phyloP scores from a whole-genome alignment of 1,139 yeast genomes.

The Protomyces gravidus region DNA sequence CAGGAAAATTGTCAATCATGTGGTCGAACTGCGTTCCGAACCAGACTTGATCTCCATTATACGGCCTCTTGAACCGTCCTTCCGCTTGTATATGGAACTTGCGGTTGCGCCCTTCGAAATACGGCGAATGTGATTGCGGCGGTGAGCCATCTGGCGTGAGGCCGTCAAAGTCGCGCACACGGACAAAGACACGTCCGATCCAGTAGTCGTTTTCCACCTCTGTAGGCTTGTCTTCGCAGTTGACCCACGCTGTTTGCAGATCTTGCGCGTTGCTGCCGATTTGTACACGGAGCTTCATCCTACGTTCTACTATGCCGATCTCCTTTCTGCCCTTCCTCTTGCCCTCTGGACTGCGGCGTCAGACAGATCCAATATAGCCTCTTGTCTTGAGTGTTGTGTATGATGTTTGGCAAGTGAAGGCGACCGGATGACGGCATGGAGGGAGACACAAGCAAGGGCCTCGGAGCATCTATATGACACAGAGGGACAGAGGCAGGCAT shows the following conservation, averaged over 20 bases:
- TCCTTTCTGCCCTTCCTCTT: too few species aligned
- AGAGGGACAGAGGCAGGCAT: too few species aligned
- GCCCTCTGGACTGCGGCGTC: too few species aligned
- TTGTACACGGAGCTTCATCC: conserved; percentile 14
- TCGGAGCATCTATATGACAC: too few species aligned
- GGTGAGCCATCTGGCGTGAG: conserved; percentile 30
- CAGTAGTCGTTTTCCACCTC: conserved; percentile 28
- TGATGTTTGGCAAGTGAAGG: too few species aligned
- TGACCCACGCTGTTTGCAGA: conserved; percentile 31
- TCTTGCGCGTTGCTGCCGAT: conserved; percentile 18
- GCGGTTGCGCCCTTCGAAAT: conserved; percentile 30
- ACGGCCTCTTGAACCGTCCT: conserved; percentile 30
- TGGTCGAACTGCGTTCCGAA: conserved; percentile 31
- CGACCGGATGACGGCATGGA: too few species aligned
- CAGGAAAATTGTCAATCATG: conserved; percentile 30
- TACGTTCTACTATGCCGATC: too few species aligned
- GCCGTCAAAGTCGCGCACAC: conserved; percentile 31
- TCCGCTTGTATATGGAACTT: conserved; percentile 32
- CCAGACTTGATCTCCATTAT: conserved; percentile 30
- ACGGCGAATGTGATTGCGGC: conserved; percentile 23
- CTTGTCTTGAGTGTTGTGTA: too few species aligned
- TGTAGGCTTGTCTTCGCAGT: conserved; percentile 30
- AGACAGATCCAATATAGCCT: too few species aligned
- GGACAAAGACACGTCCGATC: conserved; percentile 30
- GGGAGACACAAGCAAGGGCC: too few species aligned